phyloP scores from a whole-genome alignment of 371 early-diverging fungal species.

The Fennellomyces sp. region DNA sequence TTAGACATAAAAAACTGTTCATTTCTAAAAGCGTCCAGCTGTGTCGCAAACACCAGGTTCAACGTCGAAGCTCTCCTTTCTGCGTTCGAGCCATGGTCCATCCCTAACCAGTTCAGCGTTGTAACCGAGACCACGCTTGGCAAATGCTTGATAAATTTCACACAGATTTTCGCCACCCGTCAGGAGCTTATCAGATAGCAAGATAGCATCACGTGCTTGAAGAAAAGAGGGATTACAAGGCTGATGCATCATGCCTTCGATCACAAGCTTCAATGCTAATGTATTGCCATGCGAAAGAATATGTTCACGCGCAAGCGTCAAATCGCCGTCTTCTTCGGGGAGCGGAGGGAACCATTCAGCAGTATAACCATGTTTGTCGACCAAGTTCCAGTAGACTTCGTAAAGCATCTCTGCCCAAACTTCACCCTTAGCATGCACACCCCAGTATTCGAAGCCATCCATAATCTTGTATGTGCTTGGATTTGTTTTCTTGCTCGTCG shows the following conservation, averaged over 20 bases:
- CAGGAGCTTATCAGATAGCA: constrained; percentile 80
- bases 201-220: constrained; percentile 93
- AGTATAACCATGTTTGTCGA: constrained; percentile 71
- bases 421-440: constrained; percentile 95
- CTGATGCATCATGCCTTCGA: constrained; percentile 93
- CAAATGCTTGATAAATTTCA: constrained; percentile 88
- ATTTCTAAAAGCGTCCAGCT: too few species aligned
- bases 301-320: constrained; percentile 30
- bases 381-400: constrained; percentile 86
- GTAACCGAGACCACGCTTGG: constrained; percentile 90
- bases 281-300: constrained; percentile 79
- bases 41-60: not conserved
- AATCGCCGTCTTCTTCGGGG: constrained; percentile 60
- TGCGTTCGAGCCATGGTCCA: constrained; percentile 61
- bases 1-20: too few species aligned
- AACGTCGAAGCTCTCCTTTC: constrained; percentile 56
- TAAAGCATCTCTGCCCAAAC: constrained; percentile 96
- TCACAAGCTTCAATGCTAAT: constrained; percentile 82
- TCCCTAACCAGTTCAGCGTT: constrained; percentile 67
- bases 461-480: constrained; percentile 88
- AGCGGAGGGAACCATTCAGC: constrained; percentile 60
- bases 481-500: constrained; percentile 79
- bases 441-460: constrained; percentile 87
- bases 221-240: constrained; percentile 91
- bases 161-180: constrained; percentile 85